phyloP scores from a whole-genome alignment of 2,329 filamentous ascomycete genomes.

The Trichophyton simii region DNA sequence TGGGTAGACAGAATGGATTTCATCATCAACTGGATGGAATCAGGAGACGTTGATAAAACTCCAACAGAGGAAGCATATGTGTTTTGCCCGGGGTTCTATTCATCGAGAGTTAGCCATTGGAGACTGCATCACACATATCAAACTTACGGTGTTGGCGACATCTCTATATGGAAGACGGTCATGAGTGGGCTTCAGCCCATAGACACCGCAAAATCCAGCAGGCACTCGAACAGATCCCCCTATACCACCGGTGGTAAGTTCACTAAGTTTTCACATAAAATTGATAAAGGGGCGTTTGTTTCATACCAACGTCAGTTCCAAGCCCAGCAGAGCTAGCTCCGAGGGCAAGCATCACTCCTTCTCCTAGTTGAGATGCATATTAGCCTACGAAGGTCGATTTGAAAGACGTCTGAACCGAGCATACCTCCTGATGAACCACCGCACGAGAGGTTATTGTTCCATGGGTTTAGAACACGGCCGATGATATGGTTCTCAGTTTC shows the following conservation, averaged over 20 bases:
- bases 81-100: constrained; percentile 41
- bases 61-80: constrained; percentile 51
- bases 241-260: constrained; percentile 14
- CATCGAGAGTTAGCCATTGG: background rate
- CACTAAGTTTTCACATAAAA: background rate
- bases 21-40: constrained; percentile 43
- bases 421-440: constrained; percentile 47
- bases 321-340: constrained; percentile 44
- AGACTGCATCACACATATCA: background rate
- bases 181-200: constrained; percentile 42
- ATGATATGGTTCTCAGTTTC: constrained; percentile 53
- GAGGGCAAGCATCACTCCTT: constrained; percentile 45
- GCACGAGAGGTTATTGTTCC: constrained; percentile 41
- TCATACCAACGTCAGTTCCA: constrained; percentile 40
- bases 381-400: background rate
- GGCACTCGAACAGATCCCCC: constrained; percentile 48
- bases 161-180: constrained; percentile 45
- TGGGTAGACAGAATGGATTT: constrained; percentile 44
- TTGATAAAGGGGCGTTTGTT: background rate
- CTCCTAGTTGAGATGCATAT: constrained; percentile 15
- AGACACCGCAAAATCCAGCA: constrained; percentile 47
- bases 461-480: constrained; percentile 45
- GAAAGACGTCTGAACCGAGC: background rate
- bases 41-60: constrained; percentile 46
- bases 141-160: constrained; percentile 41